These are phyloP conservation scores for Teunomyces atbi DNA, from an alignment of 805 yeast species.

Conservation along the genomic window DNA sequence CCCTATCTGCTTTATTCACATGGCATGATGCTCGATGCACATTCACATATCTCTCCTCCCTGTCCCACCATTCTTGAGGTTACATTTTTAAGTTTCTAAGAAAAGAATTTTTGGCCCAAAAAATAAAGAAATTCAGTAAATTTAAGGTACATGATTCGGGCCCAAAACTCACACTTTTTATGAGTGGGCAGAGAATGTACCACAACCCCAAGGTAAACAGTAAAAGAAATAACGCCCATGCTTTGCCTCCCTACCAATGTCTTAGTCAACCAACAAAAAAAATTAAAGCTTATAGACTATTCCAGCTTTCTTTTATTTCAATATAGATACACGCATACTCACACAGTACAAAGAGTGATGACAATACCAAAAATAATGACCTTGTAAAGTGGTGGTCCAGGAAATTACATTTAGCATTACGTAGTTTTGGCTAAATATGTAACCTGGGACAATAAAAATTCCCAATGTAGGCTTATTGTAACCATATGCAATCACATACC, in stretches of 20 bases:
- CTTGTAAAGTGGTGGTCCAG: neutral
- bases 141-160: neutral
- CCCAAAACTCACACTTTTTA: neutral
- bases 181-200: conserved; percentile 1
- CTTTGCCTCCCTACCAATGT: neutral
- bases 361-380: neutral
- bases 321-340: neutral
- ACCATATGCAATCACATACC: neutral
- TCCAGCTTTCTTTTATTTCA: neutral
- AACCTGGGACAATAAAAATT: neutral
- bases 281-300: neutral
- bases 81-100: neutral
- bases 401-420: neutral
- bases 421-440: neutral
- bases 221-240: neutral
- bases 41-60: neutral
- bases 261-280: neutral
- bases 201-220: neutral
- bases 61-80: neutral
- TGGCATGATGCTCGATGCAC: neutral
- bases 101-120: neutral
- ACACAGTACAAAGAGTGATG: neutral
- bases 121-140: neutral
- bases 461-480: neutral
- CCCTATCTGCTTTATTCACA: neutral